Conservation (phyloP, 352 stramenopile genomes). For the Phytophthora sp. region DNA sequence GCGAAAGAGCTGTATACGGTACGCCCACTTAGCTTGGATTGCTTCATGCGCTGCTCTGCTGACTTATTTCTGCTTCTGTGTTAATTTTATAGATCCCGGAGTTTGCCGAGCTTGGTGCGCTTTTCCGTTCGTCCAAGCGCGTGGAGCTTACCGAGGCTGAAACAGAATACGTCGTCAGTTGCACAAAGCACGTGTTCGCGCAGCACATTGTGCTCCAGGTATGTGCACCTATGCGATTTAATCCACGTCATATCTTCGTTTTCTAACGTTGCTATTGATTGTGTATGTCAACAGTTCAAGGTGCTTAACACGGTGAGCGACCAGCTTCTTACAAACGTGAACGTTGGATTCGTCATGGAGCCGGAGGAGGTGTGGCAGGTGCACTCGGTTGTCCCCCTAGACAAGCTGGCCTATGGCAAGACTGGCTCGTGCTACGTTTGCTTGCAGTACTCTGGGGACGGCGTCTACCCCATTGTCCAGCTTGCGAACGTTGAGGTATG, state of each 20-base stretch:
- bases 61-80: conserved; percentile 1
- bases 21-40: conserved; percentile 14
- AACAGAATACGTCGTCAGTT: conserved; percentile 98
- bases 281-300: conserved; percentile 91
- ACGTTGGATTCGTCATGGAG: conserved; percentile 91
- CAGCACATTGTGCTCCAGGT: conserved; percentile 94
- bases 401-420: conserved; percentile 94
- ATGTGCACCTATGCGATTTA: not conserved
- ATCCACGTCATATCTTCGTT: not conserved
- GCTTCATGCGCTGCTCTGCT: not conserved
- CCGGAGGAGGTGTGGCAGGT: conserved; percentile 93
- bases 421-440: conserved; percentile 94
- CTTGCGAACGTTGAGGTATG: conserved; percentile 91
- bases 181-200: conserved; percentile 97
- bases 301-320: conserved; percentile 99
- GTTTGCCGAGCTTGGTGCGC: conserved; percentile 91
- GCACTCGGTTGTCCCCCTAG: conserved; percentile 87
- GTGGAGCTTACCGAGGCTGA: conserved; percentile 96
- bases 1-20: conserved; percentile 95
- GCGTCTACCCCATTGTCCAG: conserved; percentile 83
- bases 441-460: conserved; percentile 85
- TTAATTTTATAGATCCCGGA: conserved; percentile 87
- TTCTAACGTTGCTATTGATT: conserved; percentile 18
- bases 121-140: conserved; percentile 93
- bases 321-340: conserved; percentile 96